These are phyloP conservation scores for Kandelia obovata DNA, from an alignment of 345 rosid species.

Conservation along the genomic window DNA sequence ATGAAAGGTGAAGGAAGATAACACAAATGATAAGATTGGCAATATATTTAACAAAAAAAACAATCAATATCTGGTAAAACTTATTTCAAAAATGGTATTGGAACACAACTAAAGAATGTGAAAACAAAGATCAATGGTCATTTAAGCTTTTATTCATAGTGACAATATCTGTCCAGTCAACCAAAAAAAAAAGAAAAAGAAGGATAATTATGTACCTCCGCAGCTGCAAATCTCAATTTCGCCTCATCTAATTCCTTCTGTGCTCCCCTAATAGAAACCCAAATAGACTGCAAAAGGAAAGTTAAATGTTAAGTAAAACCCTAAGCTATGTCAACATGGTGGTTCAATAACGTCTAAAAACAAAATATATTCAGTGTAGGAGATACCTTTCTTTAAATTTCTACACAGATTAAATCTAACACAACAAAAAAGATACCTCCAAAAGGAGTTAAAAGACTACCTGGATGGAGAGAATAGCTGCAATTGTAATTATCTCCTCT, in stretches of 20 bases:
- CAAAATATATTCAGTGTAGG: too few species aligned
- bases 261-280: conserved; percentile 74
- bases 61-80: background rate
- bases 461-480: conserved; percentile 87
- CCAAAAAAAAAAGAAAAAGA: background rate
- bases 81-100: background rate
- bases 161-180: background rate
- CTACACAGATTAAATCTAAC: too few species aligned
- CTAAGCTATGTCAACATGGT: background rate
- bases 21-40: background rate
- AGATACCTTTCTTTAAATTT: too few species aligned
- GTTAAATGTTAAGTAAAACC: background rate
- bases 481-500: conserved; percentile 77
- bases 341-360: background rate
- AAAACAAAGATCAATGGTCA: background rate
- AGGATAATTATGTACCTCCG: conserved; percentile 56
- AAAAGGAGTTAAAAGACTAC: conserved; percentile 28
- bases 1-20: conserved; percentile 1
- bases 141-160: background rate
- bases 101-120: background rate
- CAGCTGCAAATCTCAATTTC: conserved; percentile 93
- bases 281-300: conserved; percentile 64
- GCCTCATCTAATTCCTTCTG: conserved; percentile 90
- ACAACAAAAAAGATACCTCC: background rate
- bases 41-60: background rate